Evolutionary conservation across 345 rosid species (phyloP), one percentile per base, ranked within the genome.

Genomic region (Brassica incana): DNA sequence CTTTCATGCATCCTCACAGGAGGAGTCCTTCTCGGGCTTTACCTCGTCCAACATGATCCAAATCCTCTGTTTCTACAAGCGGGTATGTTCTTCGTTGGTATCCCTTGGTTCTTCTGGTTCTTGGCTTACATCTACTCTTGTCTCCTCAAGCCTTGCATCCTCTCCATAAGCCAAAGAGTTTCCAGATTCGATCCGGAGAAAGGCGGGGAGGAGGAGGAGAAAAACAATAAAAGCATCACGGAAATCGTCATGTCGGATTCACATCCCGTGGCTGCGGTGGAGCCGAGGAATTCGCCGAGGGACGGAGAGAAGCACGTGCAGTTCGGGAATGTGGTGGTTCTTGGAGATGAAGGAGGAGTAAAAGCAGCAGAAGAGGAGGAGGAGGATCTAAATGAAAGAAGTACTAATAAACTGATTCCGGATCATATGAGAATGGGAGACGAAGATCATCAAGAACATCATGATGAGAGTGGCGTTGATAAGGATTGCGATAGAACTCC

Each of bases 81-180:
- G 6, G 95, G 95, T 9, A 64, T 92, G 75, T 1, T 78, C 77
- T 87, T 90, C 36, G 89, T 87, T 11, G 87, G 84, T 69, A 75
- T 90, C 66, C 97, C 97, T 4, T 92, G 97, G 97, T 23, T 77
- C 4, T 89, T 88, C 77, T 90, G 97, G 97, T 78, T 92, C 66
- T 59, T 86, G 36, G 83, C 82, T 14, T 92, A 85, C 75, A 6
- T 89, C n/a, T 88, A 88, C 80, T 78, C 80, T 6, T 90, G 88
- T 68, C 69, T 81, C 69, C 73, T 85, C 71, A 82, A 66, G 72
- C 88, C 91, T 18, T 59, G 76, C 14, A 33, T 18, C 2, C 27
- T 56, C 54, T 56, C 38, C 16, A 10, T 73, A 7, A 3, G 68
- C 62, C 73, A 67, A 52, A 62, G 56, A 64, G 77, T 43, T 33